Evolutionary conservation across 331 rosid species (phyloP), one percentile per base, ranked within the genome.

Genomic region (Quercus tomentella): DNA sequence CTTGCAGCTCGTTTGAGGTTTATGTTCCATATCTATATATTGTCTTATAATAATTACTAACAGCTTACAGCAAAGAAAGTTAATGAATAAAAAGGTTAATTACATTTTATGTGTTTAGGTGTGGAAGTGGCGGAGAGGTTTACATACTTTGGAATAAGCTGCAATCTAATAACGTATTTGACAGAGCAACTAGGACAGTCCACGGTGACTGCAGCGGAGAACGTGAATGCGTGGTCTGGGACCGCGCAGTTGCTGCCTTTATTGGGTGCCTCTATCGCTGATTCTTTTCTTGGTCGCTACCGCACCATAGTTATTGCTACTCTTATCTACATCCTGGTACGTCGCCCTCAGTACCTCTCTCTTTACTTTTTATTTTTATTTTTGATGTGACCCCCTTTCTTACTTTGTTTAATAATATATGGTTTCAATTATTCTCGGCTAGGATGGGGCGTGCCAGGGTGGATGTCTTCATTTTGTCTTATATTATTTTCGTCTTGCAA

Each of bases 41-140:
- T 37, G 45, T 37, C 45, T 37, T 37, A 37, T 37, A 7, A 37
- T 37, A 2, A 7, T 37, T 7, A 37, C 45, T 7, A 8, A 7
- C 45, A 37, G 45, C 45, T 41, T 41, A 8, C 45, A 41, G 45
- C 45, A 41, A 41, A 41, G 45, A 41, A 41, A 41, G 45, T 41
- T 41, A 41, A 41, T 41, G 45, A 41, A 41, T 41, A 41, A 41
- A 41, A 41, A 41, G 12, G 45, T 41, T 8, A 41, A 41, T 41
- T 41, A 41, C 12, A 7, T 37, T 9, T 4, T 25, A 17, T 33
- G n/a, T 4, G n/a, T 68, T 17, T 20, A 81, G 87, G 87, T 1
- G 86, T 78, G 79, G 89, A 85, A 72, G 52, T 88, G 7, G 85
- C 87, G 18, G 92, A 88, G 87, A 86, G 90, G 72, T 56, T 84